Percentiles rank a stretch among this genome's conserved stretches.
Conservation (phyloP, 139 green algal species). For the Pleodorina starrii region DNA sequence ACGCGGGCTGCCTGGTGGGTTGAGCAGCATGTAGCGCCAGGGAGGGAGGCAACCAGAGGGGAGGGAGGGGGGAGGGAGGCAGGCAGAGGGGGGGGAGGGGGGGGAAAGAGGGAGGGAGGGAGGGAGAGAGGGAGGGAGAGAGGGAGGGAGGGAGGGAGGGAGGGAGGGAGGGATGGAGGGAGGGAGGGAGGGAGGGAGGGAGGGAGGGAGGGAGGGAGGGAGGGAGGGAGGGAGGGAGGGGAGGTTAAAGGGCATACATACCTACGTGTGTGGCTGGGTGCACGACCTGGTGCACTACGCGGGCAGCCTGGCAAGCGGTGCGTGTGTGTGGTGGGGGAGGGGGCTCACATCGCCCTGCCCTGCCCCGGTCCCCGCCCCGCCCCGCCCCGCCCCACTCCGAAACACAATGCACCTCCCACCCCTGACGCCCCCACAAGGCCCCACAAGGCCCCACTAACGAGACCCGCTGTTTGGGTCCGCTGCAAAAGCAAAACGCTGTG, state of each 20-base stretch:
- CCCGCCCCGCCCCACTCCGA: too few relatives aligned
- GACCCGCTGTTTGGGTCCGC: not conserved
- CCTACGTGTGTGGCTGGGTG: too few relatives aligned
- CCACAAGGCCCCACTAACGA: too few relatives aligned
- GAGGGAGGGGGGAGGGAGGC: not conserved
- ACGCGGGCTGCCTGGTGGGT: slow-evolving; percentile 24
- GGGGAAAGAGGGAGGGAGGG: not conserved
- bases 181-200: not conserved
- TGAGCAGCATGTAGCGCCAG: not conserved
- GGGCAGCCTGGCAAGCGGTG: too few relatives aligned
- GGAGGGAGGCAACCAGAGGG: not conserved
- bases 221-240: not conserved
- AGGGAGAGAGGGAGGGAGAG: not conserved
- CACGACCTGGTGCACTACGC: too few relatives aligned
- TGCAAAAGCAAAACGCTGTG: not conserved
- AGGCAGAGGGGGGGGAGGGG: not conserved
- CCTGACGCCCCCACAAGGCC: too few relatives aligned
- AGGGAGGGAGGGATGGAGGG: not conserved
- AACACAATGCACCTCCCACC: too few relatives aligned
- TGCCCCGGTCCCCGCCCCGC: too few relatives aligned
- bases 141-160: not conserved
- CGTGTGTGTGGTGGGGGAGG: too few relatives aligned
- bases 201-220: not conserved
- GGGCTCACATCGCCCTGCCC: too few relatives aligned
- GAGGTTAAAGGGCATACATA: too few relatives aligned